A percentile compares a stretch with the other conserved stretches of the same genome.
Conservation (phyloP, 345 rosid species). For the Euphorbia tirucalli region DNA sequence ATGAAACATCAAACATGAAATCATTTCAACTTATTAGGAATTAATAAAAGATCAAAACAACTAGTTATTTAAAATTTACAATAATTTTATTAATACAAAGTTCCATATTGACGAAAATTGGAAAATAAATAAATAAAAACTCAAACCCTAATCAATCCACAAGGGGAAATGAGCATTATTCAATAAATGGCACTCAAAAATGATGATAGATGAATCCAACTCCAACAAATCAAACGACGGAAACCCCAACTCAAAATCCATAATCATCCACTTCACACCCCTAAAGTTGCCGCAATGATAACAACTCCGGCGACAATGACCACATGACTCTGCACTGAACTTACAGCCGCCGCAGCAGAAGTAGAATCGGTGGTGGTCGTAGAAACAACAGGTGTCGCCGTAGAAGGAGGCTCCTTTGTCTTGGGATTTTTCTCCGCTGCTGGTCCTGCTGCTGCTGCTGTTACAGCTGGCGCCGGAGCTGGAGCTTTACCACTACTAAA, state of each 20-base stretch:
- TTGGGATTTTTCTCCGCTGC: slow-evolving; percentile 16
- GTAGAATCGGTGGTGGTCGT: background rate
- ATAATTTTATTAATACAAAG: background rate
- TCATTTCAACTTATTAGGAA: too few species aligned
- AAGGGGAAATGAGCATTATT: slow-evolving; percentile 5
- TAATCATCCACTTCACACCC: background rate
- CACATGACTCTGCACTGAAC: background rate
- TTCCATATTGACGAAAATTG: background rate
- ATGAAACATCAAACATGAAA: too few species aligned
- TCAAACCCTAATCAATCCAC: slow-evolving; percentile 7
- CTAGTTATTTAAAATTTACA: too few species aligned
- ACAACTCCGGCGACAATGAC: background rate
- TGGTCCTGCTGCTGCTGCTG: background rate
- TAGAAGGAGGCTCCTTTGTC: slow-evolving; percentile 25
- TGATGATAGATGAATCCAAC: background rate
- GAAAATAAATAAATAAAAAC: background rate
- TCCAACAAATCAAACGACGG: background rate
- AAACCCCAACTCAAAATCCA: background rate
- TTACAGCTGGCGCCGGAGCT: slow-evolving; percentile 33
- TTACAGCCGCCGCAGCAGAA: slow-evolving; percentile 5
- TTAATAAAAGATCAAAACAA: too few species aligned
- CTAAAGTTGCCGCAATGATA: slow-evolving; percentile 6
- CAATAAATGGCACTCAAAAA: slow-evolving; percentile 2
- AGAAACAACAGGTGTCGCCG: slow-evolving; percentile 26
- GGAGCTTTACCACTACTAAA: slow-evolving; percentile 38